These are phyloP conservation scores for Tolypocladium tropicale DNA, from an alignment of 2,329 filamentous ascomycete species.

Conservation along the genomic window DNA sequence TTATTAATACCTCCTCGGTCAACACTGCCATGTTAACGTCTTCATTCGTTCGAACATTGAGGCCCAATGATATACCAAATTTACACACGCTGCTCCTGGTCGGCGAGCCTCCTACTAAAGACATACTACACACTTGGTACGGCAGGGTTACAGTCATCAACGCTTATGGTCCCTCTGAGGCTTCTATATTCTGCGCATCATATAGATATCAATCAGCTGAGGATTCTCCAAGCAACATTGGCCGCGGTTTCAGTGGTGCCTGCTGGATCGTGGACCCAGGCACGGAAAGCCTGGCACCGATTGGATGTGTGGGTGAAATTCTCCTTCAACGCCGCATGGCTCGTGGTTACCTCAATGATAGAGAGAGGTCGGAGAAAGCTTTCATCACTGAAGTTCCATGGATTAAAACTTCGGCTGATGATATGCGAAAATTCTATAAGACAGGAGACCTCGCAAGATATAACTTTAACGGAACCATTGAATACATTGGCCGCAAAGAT, in stretches of 20 bases:
- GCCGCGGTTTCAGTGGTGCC: background rate
- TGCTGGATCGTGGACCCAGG: background rate
- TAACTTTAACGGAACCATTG: conserved; percentile 11
- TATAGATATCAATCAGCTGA: background rate
- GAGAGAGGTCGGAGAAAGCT: background rate
- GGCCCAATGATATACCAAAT: background rate
- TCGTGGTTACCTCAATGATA: background rate
- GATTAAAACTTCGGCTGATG: background rate
- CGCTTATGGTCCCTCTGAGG: background rate
- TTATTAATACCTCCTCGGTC: background rate
- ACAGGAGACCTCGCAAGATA: conserved; percentile 18
- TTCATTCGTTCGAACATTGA: background rate
- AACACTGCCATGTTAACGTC: conserved; percentile 2
- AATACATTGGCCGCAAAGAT: conserved; percentile 12
- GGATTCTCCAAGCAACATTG: background rate
- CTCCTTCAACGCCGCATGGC: background rate
- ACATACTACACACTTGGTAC: background rate
- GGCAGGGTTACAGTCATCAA: background rate
- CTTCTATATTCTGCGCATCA: background rate
- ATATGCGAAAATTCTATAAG: conserved; percentile 1
- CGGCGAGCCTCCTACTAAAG: conserved; percentile 1
- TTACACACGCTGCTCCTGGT: conserved; percentile 2
- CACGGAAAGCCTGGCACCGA: background rate
- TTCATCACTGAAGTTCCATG: background rate
- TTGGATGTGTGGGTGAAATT: background rate